phyloP scores from a whole-genome alignment of 495 filamentous ascomycete species.

The Platismatia glauca region DNA sequence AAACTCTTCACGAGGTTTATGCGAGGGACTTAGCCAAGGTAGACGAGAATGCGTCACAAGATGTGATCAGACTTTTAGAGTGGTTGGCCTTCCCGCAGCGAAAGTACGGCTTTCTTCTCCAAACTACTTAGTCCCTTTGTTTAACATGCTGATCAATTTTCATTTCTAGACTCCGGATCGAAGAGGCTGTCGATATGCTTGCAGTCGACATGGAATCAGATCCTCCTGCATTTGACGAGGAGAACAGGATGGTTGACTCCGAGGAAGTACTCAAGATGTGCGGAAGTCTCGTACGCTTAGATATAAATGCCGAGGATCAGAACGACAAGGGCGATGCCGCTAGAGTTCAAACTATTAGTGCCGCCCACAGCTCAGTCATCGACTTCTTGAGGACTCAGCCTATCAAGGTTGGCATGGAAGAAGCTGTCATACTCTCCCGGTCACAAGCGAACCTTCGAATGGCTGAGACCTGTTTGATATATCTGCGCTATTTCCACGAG shows the following conservation, averaged over 20 bases:
- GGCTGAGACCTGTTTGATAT: neutral
- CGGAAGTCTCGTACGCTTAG: neutral
- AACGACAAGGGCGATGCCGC: neutral
- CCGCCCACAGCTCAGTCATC: neutral
- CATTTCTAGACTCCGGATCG: neutral
- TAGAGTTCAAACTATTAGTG: neutral
- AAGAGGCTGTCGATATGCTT: neutral
- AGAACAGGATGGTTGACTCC: neutral
- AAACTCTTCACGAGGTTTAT: conserved; percentile 32
- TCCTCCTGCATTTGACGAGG: neutral
- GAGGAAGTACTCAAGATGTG: neutral
- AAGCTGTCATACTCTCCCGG: neutral
- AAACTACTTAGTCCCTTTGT: too few relatives aligned
- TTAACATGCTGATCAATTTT: too few relatives aligned
- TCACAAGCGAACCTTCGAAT: neutral
- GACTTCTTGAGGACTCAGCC: neutral
- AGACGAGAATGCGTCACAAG: neutral
- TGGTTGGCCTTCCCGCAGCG: neutral
- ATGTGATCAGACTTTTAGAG: neutral
- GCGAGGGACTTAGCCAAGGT: conserved; percentile 27
- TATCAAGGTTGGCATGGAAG: neutral
- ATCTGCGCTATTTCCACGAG: neutral
- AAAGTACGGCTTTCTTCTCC: neutral
- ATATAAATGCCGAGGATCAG: neutral
- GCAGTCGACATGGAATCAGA: neutral